Percentiles rank a stretch among this genome's conserved stretches.
Evolutionary conservation across 2,329 filamentous ascomycete genomes (phyloP).

Genomic region (Cordyceps militaris): DNA sequence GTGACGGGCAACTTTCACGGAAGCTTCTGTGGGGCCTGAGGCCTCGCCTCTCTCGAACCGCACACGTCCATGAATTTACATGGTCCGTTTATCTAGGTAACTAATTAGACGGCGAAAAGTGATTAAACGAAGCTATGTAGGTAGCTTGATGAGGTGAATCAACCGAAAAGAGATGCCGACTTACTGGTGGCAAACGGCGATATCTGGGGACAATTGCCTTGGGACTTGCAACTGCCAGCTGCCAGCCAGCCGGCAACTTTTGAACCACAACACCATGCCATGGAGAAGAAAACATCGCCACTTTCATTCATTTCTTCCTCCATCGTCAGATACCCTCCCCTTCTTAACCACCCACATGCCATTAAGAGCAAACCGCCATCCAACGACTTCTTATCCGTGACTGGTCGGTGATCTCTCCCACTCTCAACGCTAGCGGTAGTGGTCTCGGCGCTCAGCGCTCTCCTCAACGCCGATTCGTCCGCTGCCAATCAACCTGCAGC

Average conservation of each 20-base stretch:
- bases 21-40: constrained; percentile 1
- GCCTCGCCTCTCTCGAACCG: background rate
- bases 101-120: background rate
- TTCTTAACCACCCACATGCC: background rate
- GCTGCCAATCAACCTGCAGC: constrained; percentile 9
- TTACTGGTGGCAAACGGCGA: background rate
- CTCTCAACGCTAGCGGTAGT: background rate
- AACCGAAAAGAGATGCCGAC: background rate
- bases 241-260: background rate
- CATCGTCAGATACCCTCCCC: background rate
- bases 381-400: background rate
- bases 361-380: background rate
- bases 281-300: background rate
- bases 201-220: background rate
- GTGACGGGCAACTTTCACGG: background rate
- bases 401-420: constrained; percentile 1
- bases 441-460: background rate
- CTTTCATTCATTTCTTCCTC: background rate
- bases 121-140: background rate
- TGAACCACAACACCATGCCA: background rate
- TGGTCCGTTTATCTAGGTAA: background rate
- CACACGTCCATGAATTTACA: background rate
- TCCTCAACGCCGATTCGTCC: constrained; percentile 9
- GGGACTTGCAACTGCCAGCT: background rate
- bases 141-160: background rate